These are phyloP conservation scores for Globisporangium radiosum DNA, from an alignment of 352 stramenopile species.

Conservation along the genomic window DNA sequence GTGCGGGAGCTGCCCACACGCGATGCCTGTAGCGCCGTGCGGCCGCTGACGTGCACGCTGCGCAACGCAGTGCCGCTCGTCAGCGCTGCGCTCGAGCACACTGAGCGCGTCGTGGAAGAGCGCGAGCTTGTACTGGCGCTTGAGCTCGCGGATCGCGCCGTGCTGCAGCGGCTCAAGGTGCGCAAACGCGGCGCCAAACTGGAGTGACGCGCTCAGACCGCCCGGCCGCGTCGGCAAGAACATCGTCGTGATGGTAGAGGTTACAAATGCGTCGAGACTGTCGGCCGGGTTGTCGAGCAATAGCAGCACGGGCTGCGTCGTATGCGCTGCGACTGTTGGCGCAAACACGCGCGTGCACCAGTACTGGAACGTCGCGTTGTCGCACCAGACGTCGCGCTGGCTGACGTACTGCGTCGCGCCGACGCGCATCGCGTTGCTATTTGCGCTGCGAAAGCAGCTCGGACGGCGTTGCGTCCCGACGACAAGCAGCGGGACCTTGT, in stretches of 20 bases:
- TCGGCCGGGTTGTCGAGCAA: conserved; percentile 39
- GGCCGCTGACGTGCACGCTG: conserved; percentile 37
- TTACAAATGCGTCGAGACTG: conserved; percentile 25
- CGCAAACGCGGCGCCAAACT: conserved; percentile 3
- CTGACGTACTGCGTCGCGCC: conserved; percentile 24
- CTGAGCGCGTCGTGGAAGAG: conserved; percentile 39
- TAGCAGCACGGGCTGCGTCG: conserved; percentile 33
- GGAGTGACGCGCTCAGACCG: background rate
- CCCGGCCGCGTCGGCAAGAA: conserved; percentile 29
- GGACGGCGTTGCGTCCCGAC: conserved; percentile 37
- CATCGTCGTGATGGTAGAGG: conserved; percentile 26
- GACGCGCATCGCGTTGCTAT: conserved; percentile 12
- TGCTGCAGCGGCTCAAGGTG: conserved; percentile 29
- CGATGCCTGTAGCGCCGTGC: conserved; percentile 21
- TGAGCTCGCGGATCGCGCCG: conserved; percentile 36
- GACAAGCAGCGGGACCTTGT: conserved; percentile 49
- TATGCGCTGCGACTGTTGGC: conserved; percentile 34
- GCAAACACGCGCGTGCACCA: conserved; percentile 47
- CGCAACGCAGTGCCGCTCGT: conserved; percentile 33
- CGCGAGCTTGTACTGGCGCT: conserved; percentile 42
- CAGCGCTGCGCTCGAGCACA: conserved; percentile 29
- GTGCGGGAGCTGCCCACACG: conserved; percentile 30
- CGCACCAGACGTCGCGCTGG: conserved; percentile 49
- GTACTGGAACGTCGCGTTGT: conserved; percentile 41
- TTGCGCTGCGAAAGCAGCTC: conserved; percentile 14